Evolutionary conservation across 1,139 yeast species (phyloP), one percentile per base, ranked within the genome.

Genomic region (Geotrichum siamense): DNA sequence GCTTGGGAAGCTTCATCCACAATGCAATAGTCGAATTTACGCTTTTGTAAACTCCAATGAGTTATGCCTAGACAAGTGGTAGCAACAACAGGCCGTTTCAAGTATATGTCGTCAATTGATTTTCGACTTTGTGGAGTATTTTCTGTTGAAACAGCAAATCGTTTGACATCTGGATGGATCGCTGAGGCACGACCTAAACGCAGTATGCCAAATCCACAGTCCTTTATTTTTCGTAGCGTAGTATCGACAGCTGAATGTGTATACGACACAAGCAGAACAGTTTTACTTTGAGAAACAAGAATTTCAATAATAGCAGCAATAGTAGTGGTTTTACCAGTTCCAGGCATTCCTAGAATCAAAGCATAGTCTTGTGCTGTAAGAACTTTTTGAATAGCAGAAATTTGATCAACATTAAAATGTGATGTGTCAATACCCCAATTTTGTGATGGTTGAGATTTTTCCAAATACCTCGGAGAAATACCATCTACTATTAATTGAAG

Each of bases 241-340:
- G 91, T 91, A 59, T 91, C 98, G 5, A 93, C 96, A 0, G 98
- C 97, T 0, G 96, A 83, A 59, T 91, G 94, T 0, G 99, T 91
- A 58, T 85, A 87, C 0, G 96, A 84, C 0, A 96, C 76, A 40
- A 93, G 64, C 34, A 91, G 66, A 0, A 91, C 82, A 0, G 85
- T 69, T 55, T 83, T 82, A 1, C 78, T 78, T 29, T 71, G 71
- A 1, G 63, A 62, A 0, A 81, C 82, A 27, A 91, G 62, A 31
- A 73, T 65, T 47, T 73, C 69, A 37, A 89, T 81, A 13, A 91
- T 60, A 37, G 81, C 79, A 0, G 94, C 85, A 48, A 91, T 86
- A 0, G 91, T 82, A 0, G 97, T 89, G 0, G 98, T 91, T 59
- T 91, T 91, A n/a, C 99, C 99, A 0, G 98, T 91, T 1, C 99